phyloP scores from a whole-genome alignment of 2,329 filamentous ascomycete genomes.

The Lasiodiplodia theobromae region DNA sequence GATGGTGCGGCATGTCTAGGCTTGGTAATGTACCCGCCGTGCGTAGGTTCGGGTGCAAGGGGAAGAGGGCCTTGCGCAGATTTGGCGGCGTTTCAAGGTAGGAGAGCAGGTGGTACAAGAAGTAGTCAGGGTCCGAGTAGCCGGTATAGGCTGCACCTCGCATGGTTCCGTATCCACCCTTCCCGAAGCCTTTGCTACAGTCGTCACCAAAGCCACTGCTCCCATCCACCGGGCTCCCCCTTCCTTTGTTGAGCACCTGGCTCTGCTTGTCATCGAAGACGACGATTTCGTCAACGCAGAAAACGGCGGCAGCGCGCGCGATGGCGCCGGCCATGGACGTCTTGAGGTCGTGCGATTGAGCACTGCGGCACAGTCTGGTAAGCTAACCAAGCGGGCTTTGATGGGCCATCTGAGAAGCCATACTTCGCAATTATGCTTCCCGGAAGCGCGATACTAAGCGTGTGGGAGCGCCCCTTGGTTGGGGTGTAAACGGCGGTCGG shows the following conservation, averaged over 20 bases:
- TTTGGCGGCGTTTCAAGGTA: conserved; percentile 88
- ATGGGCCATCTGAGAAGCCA: conserved; percentile 35
- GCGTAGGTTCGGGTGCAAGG: conserved; percentile 78
- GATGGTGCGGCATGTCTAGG: conserved; percentile 85
- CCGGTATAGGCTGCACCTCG: conserved; percentile 39
- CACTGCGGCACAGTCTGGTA: conserved; percentile 60
- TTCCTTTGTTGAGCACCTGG: conserved; percentile 33
- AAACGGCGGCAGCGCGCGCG: conserved; percentile 81
- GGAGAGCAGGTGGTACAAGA: conserved; percentile 77
- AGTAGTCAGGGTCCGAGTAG: conserved; percentile 72
- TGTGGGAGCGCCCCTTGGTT: conserved; percentile 70
- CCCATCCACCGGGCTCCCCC: conserved; percentile 29
- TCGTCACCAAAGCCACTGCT: conserved; percentile 48
- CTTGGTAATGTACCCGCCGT: conserved; percentile 76
- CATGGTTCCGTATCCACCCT: conserved; percentile 44
- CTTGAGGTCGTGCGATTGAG: conserved; percentile 76
- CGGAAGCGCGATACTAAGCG: conserved; percentile 78
- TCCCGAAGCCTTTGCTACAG: conserved; percentile 41
- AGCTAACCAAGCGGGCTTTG: not conserved
- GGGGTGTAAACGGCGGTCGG: conserved; percentile 74
- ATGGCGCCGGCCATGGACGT: conserved; percentile 76
- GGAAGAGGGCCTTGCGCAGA: conserved; percentile 77
- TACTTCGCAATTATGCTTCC: conserved; percentile 80
- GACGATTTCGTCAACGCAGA: conserved; percentile 83
- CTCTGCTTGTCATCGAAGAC: conserved; percentile 76